phyloP scores from a whole-genome alignment of 1,284 basidiomycete genomes.

The Melanopsichium pennsylvanicum region DNA sequence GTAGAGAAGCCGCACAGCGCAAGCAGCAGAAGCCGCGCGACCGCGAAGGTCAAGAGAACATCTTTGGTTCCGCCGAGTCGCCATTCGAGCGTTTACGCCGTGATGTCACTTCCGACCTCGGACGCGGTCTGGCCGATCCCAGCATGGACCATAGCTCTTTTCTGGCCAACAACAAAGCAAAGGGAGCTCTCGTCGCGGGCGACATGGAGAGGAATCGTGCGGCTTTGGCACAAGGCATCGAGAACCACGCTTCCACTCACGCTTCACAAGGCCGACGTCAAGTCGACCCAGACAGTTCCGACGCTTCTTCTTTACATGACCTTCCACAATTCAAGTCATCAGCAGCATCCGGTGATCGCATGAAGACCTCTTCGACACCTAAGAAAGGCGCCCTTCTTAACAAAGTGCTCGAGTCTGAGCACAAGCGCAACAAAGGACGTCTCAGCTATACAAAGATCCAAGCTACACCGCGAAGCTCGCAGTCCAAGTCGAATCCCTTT shows the following conservation, averaged over 20 bases:
- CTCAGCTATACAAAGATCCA: conserved; percentile 47
- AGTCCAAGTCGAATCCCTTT: conserved; percentile 55
- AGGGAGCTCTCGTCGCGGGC: conserved; percentile 1
- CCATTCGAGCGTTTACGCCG: conserved; percentile 74
- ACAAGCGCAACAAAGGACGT: conserved; percentile 44
- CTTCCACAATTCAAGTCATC: conserved; percentile 28
- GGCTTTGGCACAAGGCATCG: conserved; percentile 35
- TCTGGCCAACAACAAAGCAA: conserved; percentile 6
- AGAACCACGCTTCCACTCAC: conserved; percentile 19
- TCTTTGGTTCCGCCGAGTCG: conserved; percentile 70
- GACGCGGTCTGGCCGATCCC: conserved; percentile 15
- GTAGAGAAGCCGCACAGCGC: conserved; percentile 67
- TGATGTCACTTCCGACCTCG: conserved; percentile 36
- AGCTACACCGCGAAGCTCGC: conserved; percentile 41
- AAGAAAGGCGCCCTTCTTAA: conserved; percentile 47
- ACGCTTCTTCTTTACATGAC: conserved; percentile 30
- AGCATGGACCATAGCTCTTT: conserved; percentile 32
- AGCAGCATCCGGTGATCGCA: conserved; percentile 12
- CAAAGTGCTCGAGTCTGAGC: conserved; percentile 52
- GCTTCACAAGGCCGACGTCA: conserved; percentile 10
- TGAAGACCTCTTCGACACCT: conserved; percentile 47
- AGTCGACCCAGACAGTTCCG: conserved; percentile 30
- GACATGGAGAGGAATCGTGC: conserved; percentile 30
- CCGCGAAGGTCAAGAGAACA: conserved; percentile 34
- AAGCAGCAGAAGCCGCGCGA: conserved; percentile 27